phyloP scores from a whole-genome alignment of 768 basidiomycete genomes.

The Leucocoprinus birnbaumii region DNA sequence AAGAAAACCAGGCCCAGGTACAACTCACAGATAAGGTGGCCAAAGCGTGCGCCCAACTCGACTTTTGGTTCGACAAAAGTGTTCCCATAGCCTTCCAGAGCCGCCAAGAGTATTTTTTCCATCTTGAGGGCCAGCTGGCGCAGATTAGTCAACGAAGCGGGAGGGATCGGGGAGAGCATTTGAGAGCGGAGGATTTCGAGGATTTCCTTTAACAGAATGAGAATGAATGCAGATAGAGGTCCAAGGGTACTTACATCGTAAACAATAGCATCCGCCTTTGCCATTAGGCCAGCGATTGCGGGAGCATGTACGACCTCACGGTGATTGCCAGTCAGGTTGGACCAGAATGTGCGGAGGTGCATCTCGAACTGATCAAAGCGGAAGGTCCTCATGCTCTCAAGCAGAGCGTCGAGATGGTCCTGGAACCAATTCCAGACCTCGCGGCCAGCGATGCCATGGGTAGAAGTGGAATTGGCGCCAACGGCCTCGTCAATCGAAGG shows the following conservation, averaged over 20 bases:
- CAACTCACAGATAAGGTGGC: slow-evolving; percentile 81
- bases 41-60: slow-evolving; percentile 86
- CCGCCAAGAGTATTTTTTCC: slow-evolving; percentile 83
- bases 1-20: slow-evolving; percentile 10
- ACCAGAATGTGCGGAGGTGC: slow-evolving; percentile 85
- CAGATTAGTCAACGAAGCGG: slow-evolving; percentile 64
- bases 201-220: slow-evolving; percentile 60
- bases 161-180: slow-evolving; percentile 75
- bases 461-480: slow-evolving; percentile 67
- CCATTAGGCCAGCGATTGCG: slow-evolving; percentile 84
- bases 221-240: slow-evolving; percentile 10
- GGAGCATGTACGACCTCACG: slow-evolving; percentile 90
- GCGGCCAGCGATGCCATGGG: slow-evolving; percentile 75
- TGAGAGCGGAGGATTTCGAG: slow-evolving; percentile 82
- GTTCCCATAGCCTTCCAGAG: slow-evolving; percentile 80
- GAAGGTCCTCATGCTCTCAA: slow-evolving; percentile 74
- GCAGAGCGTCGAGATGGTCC: slow-evolving; percentile 80
- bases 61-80: slow-evolving; percentile 92
- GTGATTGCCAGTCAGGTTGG: slow-evolving; percentile 65
- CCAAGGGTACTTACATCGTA: slow-evolving; percentile 71
- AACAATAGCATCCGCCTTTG: slow-evolving; percentile 84
- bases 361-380: slow-evolving; percentile 91
- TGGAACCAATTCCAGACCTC: slow-evolving; percentile 94
- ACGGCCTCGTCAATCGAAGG: slow-evolving; percentile 86
- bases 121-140: slow-evolving; percentile 86